phyloP scores from a whole-genome alignment of 768 basidiomycete species.

The Kwoniella sp. region DNA sequence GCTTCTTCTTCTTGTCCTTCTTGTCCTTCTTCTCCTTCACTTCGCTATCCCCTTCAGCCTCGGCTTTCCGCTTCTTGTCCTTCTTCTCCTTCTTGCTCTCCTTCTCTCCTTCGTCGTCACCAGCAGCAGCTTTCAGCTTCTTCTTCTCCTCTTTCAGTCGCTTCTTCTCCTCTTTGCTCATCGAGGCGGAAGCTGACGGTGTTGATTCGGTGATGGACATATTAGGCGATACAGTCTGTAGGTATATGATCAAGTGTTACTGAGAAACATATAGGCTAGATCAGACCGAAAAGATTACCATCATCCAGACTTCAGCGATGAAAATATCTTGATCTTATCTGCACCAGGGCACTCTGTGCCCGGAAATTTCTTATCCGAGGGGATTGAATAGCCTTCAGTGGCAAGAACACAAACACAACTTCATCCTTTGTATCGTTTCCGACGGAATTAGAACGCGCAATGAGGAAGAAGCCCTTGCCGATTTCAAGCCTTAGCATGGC shows the following conservation, averaged over 20 bases:
- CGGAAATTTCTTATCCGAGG: constrained; percentile 23
- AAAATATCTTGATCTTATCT: constrained; percentile 11
- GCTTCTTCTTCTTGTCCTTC: constrained; percentile 40
- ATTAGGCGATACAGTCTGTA: neutral
- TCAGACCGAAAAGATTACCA: no score
- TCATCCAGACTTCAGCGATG: no score
- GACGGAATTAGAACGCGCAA: no score
- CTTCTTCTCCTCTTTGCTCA: constrained; percentile 33
- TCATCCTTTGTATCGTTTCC: neutral
- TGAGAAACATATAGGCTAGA: no score
- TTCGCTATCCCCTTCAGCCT: constrained; percentile 38
- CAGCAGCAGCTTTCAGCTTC: constrained; percentile 19
- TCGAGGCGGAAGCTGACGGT: neutral
- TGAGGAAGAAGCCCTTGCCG: no score
- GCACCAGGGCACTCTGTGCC: neutral
- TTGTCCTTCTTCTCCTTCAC: constrained; percentile 55
- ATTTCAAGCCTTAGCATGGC: no score
- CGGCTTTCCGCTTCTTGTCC: constrained; percentile 30
- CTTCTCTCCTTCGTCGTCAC: neutral
- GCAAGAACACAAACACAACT: neutral
- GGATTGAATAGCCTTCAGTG: neutral
- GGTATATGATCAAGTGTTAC: no score
- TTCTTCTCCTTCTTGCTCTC: constrained; percentile 26
- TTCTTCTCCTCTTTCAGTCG: constrained; percentile 25
- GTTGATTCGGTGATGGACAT: constrained; percentile 23